phyloP scores from a whole-genome alignment of 768 basidiomycete genomes.

The Mycena venus region DNA sequence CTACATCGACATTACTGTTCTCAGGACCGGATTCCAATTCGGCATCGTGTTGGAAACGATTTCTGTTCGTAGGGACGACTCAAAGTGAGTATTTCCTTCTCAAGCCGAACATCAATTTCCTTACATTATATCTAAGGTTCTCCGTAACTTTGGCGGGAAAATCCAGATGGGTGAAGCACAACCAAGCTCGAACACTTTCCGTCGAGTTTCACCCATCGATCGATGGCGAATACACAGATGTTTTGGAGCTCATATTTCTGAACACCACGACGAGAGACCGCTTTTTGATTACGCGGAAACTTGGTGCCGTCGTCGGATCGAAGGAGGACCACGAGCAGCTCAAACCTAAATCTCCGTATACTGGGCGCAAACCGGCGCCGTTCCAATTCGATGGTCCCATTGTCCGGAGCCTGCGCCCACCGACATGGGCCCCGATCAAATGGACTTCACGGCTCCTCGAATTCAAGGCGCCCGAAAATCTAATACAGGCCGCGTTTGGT shows the following conservation, averaged over 20 bases:
- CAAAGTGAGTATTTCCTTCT: slow-evolving; percentile 14
- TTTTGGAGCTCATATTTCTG: slow-evolving; percentile 61
- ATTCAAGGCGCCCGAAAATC: slow-evolving; percentile 46
- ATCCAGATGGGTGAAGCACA: slow-evolving; percentile 41
- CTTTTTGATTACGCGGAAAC: slow-evolving; percentile 62
- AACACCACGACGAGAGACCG: slow-evolving; percentile 46
- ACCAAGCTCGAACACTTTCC: slow-evolving; percentile 41
- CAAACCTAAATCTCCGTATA: slow-evolving; percentile 60
- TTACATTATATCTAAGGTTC: slow-evolving; percentile 42
- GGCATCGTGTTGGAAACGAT: slow-evolving; percentile 29
- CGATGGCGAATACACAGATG: slow-evolving; percentile 61
- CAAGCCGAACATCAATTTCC: neutral
- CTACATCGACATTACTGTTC: slow-evolving; percentile 44
- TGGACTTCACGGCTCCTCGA: slow-evolving; percentile 50
- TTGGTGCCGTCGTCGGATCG: slow-evolving; percentile 63
- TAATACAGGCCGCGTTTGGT: slow-evolving; percentile 50
- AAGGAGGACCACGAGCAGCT: slow-evolving; percentile 63
- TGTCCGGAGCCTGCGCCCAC: slow-evolving; percentile 52
- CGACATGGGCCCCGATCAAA: slow-evolving; percentile 51
- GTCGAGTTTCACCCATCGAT: slow-evolving; percentile 51
- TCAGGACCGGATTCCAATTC: slow-evolving; percentile 35
- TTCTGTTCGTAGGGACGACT: slow-evolving; percentile 9
- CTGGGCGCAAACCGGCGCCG: slow-evolving; percentile 36
- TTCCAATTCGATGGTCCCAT: slow-evolving; percentile 46
- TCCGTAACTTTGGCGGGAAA: slow-evolving; percentile 48